Evolutionary conservation across 192 early-diverging fungal species (phyloP), one percentile per base, ranked within the genome.

Genomic region (Tieghemiomyces parasiticus): DNA sequence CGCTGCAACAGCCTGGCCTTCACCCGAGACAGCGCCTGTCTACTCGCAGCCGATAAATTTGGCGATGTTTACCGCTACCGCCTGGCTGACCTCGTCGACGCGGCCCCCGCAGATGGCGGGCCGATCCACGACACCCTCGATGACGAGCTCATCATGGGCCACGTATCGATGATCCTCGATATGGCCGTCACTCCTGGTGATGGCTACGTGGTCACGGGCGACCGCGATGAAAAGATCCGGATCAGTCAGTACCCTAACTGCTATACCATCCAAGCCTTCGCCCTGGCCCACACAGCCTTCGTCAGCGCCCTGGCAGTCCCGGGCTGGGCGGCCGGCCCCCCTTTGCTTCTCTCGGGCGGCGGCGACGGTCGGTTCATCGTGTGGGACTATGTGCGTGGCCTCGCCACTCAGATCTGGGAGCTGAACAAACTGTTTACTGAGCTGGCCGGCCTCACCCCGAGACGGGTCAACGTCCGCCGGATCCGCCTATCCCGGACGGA

Each of bases 151-250:
- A n/a, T 62, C 16, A 49, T 99, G 25, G 96, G 96, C 33, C 94
- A 97, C 66, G 93, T 97, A 0, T 97, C 94, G 2, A 91, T 96
- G 71, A 65, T 95, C 4, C 90, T 87, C 13, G 90, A 91, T 60
- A 76, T 97, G 71, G 85, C 68, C 1, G 69, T 96, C 38, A 72
- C 86, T 8, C 61, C 62, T 9, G 79, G 85, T 49, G 69, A 31
- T 31, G 76, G 79, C 38, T 83, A 75, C 44, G 64, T 99, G 31
- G 72, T 99, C 44, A 93, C 96, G 12, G 81, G 86, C 47, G 96
- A 99, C 67, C 86, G 96, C 28, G 96, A 99, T 72, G 96, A 99
- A 63, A 93, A 99, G 70, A 85, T 99, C 60, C 85, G 96, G 10
- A 74, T 99, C n/a, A 92, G 89, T 59, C 72, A 74, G 34, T 97